These are phyloP conservation scores for Neurospora sublineolata DNA, from an alignment of 495 filamentous ascomycete genomes.

Conservation along the genomic window DNA sequence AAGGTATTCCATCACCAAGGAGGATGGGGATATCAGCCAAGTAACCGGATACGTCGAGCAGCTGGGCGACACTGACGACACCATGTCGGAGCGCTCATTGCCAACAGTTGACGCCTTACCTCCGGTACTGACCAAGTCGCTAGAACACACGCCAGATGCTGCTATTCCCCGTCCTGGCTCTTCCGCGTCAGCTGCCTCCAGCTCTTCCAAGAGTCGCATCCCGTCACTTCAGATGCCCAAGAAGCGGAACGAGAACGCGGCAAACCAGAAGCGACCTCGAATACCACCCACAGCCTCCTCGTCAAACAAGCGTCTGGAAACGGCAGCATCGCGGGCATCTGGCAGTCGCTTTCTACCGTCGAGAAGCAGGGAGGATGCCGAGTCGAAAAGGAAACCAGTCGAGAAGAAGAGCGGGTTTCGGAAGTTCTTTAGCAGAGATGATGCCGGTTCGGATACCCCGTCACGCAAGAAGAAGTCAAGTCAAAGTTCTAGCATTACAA, in stretches of 20 bases:
- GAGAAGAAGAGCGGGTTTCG: conserved; percentile 26
- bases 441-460: conserved; percentile 17
- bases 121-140: conserved; percentile 15
- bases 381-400: conserved; percentile 2
- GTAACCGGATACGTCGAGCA: conserved; percentile 17
- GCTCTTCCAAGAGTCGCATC: conserved; percentile 7
- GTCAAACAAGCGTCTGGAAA: conserved; percentile 10
- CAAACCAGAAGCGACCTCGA: conserved; percentile 35
- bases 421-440: conserved; percentile 19
- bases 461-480: conserved; percentile 13
- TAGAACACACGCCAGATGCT: background rate
- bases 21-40: conserved; percentile 21
- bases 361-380: conserved; percentile 11
- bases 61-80: conserved; percentile 9
- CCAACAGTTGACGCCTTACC: background rate
- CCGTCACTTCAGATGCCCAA: conserved; percentile 4
- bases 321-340: conserved; percentile 11
- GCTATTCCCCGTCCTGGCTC: conserved; percentile 5
- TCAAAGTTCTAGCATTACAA: background rate
- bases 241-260: conserved; percentile 16
- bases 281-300: conserved; percentile 18
- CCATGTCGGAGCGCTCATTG: background rate
- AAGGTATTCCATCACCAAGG: conserved; percentile 25
- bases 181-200: conserved; percentile 5
- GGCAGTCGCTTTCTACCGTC: conserved; percentile 15